Evolutionary conservation across 495 filamentous ascomycete species (phyloP), one percentile per base, ranked within the genome.

Genomic region (Podospora didyma): DNA sequence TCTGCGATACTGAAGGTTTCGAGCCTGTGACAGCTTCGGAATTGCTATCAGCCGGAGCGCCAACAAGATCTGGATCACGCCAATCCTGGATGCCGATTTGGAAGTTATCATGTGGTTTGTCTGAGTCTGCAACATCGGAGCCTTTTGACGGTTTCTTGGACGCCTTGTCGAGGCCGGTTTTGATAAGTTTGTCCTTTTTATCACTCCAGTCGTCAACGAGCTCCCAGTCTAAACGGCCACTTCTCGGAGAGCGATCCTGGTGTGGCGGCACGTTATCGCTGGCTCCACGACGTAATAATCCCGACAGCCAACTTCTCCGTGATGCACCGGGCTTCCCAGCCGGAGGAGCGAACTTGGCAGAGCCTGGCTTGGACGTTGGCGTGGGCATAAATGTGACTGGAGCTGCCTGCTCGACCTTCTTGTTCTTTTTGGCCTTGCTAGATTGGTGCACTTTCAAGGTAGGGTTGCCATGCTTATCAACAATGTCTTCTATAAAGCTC

Each of bases 31-130:
- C 59, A 46, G 50, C 66, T 60, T 65, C 62, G 41, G 55, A 50
- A 6, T 66, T 59, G 12, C 63, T 61, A n/a, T 55, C 44, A 23
- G 62, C n/a, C 3, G 57, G 53, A 12, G 69, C 49, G 0, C 64
- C 66, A 46, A 90, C 79, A 17, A 95, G 74, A 64, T 95, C 90
- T 3, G 89, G 88, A 64, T 96, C 91, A 54, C 90, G 84, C 91
- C 91, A 96, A 62, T 96, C 91, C 58, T 96, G 90, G 12, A 95
- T 86, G 2, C 91, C 91, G 66, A 95, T 96, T n/a, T 89, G 83
- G 69, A 95, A 96, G 51, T 81, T 85, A 71, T 92, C 89, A 42
- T 78, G 41, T 7, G 68, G 28, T 60, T 67, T 54, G 28, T 57
- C 59, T 49, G 62, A 46, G 24, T 55, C 57, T 26, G 54, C 53